phyloP scores from a whole-genome alignment of 2,329 filamentous ascomycete genomes.

The Fusarium duplospermum region DNA sequence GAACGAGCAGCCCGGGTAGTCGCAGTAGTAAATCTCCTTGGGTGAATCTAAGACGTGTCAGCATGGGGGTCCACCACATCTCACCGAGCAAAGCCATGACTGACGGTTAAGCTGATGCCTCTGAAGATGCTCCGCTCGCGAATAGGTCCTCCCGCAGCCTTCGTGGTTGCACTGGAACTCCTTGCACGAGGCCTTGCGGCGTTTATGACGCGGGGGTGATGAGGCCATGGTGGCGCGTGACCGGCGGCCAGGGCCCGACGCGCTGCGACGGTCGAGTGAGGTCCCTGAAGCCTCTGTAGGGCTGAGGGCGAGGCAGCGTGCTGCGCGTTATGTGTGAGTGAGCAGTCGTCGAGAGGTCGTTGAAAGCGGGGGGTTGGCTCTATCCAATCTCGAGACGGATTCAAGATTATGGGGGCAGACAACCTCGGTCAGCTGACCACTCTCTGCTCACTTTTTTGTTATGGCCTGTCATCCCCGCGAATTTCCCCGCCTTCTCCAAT shows the following conservation, averaged over 20 bases:
- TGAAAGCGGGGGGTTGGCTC: conserved; percentile 2
- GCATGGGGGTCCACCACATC: not conserved
- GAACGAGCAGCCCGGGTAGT: conserved; percentile 45
- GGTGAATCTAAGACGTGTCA: conserved; percentile 42
- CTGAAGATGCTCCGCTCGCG: conserved; percentile 44
- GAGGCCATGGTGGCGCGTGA: conserved; percentile 40
- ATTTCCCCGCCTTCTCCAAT: conserved; percentile 28
- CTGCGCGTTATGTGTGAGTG: conserved; percentile 1
- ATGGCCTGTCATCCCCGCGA: conserved; percentile 28
- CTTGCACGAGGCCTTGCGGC: conserved; percentile 46
- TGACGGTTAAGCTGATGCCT: conserved; percentile 44
- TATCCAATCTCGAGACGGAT: conserved; percentile 16
- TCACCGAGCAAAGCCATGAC: not conserved
- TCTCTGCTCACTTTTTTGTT: conserved; percentile 29
- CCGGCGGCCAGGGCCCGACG: conserved; percentile 16
- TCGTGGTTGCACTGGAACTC: conserved; percentile 47
- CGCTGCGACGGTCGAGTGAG: not conserved
- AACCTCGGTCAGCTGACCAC: conserved; percentile 35
- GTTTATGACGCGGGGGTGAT: conserved; percentile 46
- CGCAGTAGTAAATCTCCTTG: conserved; percentile 46
- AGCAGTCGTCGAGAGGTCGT: not conserved
- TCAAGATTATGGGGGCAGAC: conserved; percentile 37
- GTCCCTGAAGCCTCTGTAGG: not conserved
- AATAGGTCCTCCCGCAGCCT: conserved; percentile 45
- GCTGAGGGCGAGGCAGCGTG: not conserved